phyloP scores from a whole-genome alignment of 106 monocot species.

The Narthecium ossifragum region DNA sequence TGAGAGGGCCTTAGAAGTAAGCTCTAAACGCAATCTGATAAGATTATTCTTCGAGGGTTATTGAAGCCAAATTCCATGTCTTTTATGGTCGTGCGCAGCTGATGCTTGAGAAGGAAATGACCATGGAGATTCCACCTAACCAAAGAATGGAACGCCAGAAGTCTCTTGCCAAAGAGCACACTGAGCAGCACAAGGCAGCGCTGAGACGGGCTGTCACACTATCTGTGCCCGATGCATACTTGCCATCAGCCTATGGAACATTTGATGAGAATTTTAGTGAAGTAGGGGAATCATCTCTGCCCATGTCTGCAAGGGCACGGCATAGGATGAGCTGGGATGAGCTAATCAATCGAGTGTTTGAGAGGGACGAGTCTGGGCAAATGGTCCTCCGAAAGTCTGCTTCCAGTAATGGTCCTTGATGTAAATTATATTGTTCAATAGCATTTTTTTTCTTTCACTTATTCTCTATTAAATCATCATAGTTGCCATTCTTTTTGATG shows the following conservation, averaged over 20 bases:
- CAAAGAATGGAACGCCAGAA: conserved; percentile 73
- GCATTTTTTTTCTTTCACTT: too few species aligned
- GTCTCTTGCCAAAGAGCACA: conserved; percentile 53
- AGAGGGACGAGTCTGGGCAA: conserved; percentile 51
- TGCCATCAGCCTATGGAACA: conserved; percentile 67
- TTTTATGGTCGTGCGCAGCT: too few species aligned
- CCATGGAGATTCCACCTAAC: conserved; percentile 57
- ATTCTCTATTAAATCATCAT: too few species aligned
- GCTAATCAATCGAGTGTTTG: conserved; percentile 57
- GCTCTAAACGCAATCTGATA: too few species aligned
- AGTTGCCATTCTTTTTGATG: too few species aligned
- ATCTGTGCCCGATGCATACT: conserved; percentile 58
- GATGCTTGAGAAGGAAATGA: conserved; percentile 55
- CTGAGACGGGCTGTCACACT: conserved; percentile 65
- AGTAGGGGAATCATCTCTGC: conserved; percentile 12
- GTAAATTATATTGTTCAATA: too few species aligned
- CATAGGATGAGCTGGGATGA: conserved; percentile 64
- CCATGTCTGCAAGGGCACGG: conserved; percentile 12
- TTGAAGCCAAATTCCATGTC: too few species aligned
- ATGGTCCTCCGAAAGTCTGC: conserved; percentile 30
- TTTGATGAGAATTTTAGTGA: conserved; percentile 33
- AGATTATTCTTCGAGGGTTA: too few species aligned
- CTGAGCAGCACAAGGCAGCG: conserved; percentile 69
- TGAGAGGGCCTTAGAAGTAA: conserved; percentile 75
- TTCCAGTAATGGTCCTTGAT: not conserved